These are phyloP conservation scores for Takashimella koratensis DNA, from an alignment of 1,284 basidiomycete genomes.

Conservation along the genomic window DNA sequence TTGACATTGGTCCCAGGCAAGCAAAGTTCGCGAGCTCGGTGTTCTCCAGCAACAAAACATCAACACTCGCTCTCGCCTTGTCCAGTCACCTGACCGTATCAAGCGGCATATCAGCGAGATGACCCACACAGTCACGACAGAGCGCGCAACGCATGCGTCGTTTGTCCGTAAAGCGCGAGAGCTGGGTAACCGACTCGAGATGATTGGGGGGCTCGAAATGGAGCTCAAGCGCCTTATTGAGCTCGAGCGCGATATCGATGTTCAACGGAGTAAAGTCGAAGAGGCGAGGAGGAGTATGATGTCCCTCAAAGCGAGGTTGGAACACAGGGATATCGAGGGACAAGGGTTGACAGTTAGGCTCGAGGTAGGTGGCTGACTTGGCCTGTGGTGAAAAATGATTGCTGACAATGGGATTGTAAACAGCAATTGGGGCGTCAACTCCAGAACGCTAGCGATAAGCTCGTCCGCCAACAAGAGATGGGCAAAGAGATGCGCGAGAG, in stretches of 20 bases:
- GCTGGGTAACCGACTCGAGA: slow-evolving; percentile 66
- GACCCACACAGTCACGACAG: slow-evolving; percentile 62
- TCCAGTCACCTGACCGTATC: slow-evolving; percentile 81
- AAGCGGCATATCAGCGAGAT: slow-evolving; percentile 71
- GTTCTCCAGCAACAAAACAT: slow-evolving; percentile 48
- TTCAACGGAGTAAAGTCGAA: slow-evolving; percentile 62
- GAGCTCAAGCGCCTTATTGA: slow-evolving; percentile 43
- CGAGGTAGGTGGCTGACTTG: slow-evolving; percentile 54
- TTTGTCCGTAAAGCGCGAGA: slow-evolving; percentile 71
- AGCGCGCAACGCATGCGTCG: slow-evolving; percentile 54
- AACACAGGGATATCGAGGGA: slow-evolving; percentile 66
- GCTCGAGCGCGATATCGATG: slow-evolving; percentile 56
- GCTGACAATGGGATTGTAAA: slow-evolving; percentile 6
- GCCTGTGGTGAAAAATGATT: neutral
- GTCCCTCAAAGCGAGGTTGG: slow-evolving; percentile 62
- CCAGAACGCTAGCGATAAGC: slow-evolving; percentile 69
- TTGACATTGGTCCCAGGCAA: slow-evolving; percentile 12
- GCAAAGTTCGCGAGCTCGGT: slow-evolving; percentile 23
- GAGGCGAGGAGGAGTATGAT: slow-evolving; percentile 61
- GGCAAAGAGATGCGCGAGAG: slow-evolving; percentile 67
- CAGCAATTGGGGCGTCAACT: slow-evolving; percentile 72
- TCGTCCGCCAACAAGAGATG: slow-evolving; percentile 67
- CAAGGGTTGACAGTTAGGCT: slow-evolving; percentile 63
- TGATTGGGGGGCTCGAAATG: slow-evolving; percentile 69
- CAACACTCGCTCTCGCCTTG: slow-evolving; percentile 66